phyloP scores from a whole-genome alignment of 108 stramenopile genomes.

The Hondaea fermentalgiana region DNA sequence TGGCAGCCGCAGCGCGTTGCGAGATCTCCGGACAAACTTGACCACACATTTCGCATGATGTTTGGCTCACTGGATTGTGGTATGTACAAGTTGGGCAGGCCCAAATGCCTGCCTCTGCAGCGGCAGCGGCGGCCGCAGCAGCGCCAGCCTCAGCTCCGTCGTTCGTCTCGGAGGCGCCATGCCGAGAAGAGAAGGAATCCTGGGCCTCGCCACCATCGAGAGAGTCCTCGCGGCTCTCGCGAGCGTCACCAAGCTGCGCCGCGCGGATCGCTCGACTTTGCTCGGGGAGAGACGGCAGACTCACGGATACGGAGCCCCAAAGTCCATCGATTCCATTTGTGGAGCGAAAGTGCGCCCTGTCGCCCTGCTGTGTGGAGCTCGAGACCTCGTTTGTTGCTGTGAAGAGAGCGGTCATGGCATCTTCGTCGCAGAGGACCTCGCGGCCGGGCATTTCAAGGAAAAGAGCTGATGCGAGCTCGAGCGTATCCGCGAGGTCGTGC shows the following conservation, averaged over 20 bases:
- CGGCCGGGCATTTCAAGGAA: background rate
- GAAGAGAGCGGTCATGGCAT: background rate
- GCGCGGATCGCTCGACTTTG: background rate
- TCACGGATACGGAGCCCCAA: background rate
- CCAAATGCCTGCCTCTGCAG: background rate
- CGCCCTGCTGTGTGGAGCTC: background rate
- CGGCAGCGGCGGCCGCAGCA: background rate
- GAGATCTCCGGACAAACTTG: background rate
- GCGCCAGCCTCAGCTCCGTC: background rate
- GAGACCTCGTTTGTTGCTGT: background rate
- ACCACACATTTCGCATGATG: background rate
- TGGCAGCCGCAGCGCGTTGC: background rate
- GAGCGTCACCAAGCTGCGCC: background rate
- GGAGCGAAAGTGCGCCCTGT: background rate
- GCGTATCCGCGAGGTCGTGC: background rate
- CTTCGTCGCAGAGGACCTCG: background rate
- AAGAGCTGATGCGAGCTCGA: background rate
- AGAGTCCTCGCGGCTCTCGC: background rate
- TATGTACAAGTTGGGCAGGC: slow-evolving; percentile 17
- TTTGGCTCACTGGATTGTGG: background rate
- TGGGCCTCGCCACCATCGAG: background rate
- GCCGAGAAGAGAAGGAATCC: too few relatives aligned
- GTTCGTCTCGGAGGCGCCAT: background rate
- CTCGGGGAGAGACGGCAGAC: background rate
- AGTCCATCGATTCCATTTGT: background rate